Conservation (phyloP, 352 stramenopile genomes). For the Globisporangium uncinulatum region DNA sequence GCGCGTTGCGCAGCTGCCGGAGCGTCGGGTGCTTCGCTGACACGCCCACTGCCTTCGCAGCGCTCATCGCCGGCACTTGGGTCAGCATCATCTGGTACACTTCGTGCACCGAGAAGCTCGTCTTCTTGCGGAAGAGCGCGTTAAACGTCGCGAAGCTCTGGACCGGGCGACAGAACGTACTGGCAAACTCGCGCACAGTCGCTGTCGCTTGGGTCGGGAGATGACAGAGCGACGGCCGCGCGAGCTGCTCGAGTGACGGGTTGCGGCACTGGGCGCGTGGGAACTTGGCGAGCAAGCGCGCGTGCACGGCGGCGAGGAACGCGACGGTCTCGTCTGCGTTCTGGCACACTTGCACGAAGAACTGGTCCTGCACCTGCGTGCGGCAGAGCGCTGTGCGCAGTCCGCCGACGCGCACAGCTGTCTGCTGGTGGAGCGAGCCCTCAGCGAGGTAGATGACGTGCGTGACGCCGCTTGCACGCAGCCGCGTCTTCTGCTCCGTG, state of each 20-base stretch:
- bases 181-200: slow-evolving; percentile 12
- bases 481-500: slow-evolving; percentile 70
- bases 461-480: slow-evolving; percentile 56
- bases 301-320: slow-evolving; percentile 64
- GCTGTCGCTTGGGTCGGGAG: slow-evolving; percentile 3
- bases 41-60: slow-evolving; percentile 42
- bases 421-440: slow-evolving; percentile 70
- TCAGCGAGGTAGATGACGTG: slow-evolving; percentile 85
- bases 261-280: slow-evolving; percentile 31
- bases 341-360: slow-evolving; percentile 75
- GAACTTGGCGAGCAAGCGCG: slow-evolving; percentile 54
- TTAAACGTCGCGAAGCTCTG: slow-evolving; percentile 63
- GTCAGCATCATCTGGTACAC: slow-evolving; percentile 85
- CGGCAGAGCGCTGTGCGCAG: slow-evolving; percentile 71
- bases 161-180: slow-evolving; percentile 40
- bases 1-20: slow-evolving; percentile 31
- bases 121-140: slow-evolving; percentile 68
- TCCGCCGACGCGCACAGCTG: slow-evolving; percentile 46
- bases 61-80: slow-evolving; percentile 58
- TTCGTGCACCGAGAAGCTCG: slow-evolving; percentile 60
- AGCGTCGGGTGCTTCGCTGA: slow-evolving; percentile 44
- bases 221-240: not conserved
- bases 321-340: slow-evolving; percentile 73
- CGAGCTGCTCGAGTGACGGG: slow-evolving; percentile 11
- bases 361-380: slow-evolving; percentile 78